Conservation (phyloP, 768 basidiomycete species). For the Panaeolus papilionaceus region DNA sequence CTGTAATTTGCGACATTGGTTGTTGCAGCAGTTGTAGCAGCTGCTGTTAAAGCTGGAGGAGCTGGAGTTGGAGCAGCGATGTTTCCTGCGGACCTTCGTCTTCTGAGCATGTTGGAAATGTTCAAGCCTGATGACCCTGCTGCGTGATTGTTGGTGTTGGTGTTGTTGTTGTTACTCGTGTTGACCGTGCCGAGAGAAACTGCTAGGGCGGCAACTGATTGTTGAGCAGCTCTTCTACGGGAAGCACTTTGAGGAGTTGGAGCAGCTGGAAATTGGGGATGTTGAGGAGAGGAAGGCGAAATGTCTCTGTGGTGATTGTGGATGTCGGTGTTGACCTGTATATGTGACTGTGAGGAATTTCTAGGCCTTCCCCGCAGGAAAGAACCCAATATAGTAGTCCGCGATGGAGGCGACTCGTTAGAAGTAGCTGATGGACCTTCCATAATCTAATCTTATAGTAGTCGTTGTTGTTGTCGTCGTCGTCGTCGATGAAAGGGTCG, state of each 20-base stretch:
- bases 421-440: constrained; percentile 29
- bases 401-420: constrained; percentile 49
- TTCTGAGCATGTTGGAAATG: constrained; percentile 69
- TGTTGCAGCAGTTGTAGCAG: constrained; percentile 33
- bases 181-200: constrained; percentile 20
- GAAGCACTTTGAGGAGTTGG: constrained; percentile 33
- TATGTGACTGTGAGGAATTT: constrained; percentile 65
- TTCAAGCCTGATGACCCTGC: constrained; percentile 40
- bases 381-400: constrained; percentile 74
- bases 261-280: constrained; percentile 38
- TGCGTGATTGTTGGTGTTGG: constrained; percentile 23
- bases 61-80: constrained; percentile 39
- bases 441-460: constrained; percentile 30
- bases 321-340: constrained; percentile 48
- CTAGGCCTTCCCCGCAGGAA: constrained; percentile 75
- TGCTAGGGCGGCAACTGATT: constrained; percentile 36
- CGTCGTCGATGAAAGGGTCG: constrained; percentile 20
- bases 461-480: constrained; percentile 24
- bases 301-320: constrained; percentile 42
- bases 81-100: constrained; percentile 69
- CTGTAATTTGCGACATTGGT: constrained; percentile 27
- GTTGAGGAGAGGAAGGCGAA: constrained; percentile 49
- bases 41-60: constrained; percentile 31
- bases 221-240: constrained; percentile 40
- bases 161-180: constrained; percentile 32